Conservation (phyloP, 805 yeast species). For the Wickerhamomyces rabaulensis region DNA sequence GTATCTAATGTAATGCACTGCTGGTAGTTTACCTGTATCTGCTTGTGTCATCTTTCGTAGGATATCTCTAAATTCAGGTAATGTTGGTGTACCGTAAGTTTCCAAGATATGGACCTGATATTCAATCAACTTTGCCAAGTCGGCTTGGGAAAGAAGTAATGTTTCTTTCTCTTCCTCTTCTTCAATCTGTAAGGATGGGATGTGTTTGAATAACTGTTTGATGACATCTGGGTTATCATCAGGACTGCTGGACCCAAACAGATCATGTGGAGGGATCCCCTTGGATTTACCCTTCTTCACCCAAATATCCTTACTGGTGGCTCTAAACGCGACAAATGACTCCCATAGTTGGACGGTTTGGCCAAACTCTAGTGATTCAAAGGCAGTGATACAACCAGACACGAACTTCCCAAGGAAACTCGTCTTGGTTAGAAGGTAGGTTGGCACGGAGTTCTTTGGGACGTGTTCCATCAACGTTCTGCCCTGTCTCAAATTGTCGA, state of each 20-base stretch:
- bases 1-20: slow-evolving; percentile 53
- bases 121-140: slow-evolving; percentile 43
- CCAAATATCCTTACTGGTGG: slow-evolving; percentile 20
- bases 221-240: slow-evolving; percentile 18
- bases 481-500: slow-evolving; percentile 31
- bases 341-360: slow-evolving; percentile 39
- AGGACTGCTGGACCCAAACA: slow-evolving; percentile 15
- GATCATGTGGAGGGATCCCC: slow-evolving; percentile 7
- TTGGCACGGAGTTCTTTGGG: slow-evolving; percentile 11
- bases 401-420: slow-evolving; percentile 46
- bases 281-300: slow-evolving; percentile 21
- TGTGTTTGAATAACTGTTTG: slow-evolving; percentile 6
- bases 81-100: slow-evolving; percentile 44
- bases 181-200: slow-evolving; percentile 2
- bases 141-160: slow-evolving; percentile 44
- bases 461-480: slow-evolving; percentile 17
- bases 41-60: slow-evolving; percentile 43
- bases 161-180: slow-evolving; percentile 13
- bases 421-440: slow-evolving; percentile 27
- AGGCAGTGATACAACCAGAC: slow-evolving; percentile 32
- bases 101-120: slow-evolving; percentile 51
- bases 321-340: slow-evolving; percentile 33
- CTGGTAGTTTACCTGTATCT: slow-evolving; percentile 37
- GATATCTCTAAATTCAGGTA: slow-evolving; percentile 36
- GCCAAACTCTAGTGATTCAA: slow-evolving; percentile 42